Base-by-base conservation (phyloP, 1,284 basidiomycete species). In the Ceratobasidium sp. region DNA sequence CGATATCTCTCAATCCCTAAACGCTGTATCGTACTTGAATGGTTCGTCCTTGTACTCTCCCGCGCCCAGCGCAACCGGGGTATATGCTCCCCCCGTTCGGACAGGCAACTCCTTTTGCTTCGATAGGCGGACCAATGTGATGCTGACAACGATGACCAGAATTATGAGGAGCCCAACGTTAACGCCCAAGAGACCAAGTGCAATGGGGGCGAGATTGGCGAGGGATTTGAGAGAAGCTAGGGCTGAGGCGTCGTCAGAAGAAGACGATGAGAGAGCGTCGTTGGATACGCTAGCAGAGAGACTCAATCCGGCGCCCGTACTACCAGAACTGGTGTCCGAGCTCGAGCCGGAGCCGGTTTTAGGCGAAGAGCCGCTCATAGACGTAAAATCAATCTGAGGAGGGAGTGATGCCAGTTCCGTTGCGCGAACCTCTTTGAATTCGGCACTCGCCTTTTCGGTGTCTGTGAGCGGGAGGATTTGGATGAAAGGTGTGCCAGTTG, bases 391-490 rank as follows among this genome's bases (percentile, higher is more conserved):
- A 4, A 62, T n/a, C 27, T 72, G 56, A 6, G 56, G 56, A 51
- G 69, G 69, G 24, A 72, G 56, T 3, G 45, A 47, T 1, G 56
- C 45, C 44, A 72, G 17, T 0, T 27, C 14, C 53, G 60, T n/a
- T 2, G 69, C 57, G 15, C 69, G 56, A 31, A 47, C 57, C 33
- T 60, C 11, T 24, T 62, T 60, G n/a, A 60, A 72, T 14, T 72
- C 69, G 17, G 44, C 57, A n/a, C 69, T 72, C n/a, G 56, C 69
- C 3, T 27, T 31, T 22, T 44, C 22, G 9, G 57, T 47, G 48
- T 72, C 33, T 9, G 69, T 72, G 6, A 72, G 27, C 2, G 69
- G 29, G 36, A 72, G 48, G 47, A 62, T 47, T n/a, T 62, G 69
- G 8, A 72, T 72, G 17, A 62, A 72, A 17, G 69, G 57, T 27